These are phyloP conservation scores for Nakazawaea populi DNA, from an alignment of 805 yeast species.

Conservation along the genomic window DNA sequence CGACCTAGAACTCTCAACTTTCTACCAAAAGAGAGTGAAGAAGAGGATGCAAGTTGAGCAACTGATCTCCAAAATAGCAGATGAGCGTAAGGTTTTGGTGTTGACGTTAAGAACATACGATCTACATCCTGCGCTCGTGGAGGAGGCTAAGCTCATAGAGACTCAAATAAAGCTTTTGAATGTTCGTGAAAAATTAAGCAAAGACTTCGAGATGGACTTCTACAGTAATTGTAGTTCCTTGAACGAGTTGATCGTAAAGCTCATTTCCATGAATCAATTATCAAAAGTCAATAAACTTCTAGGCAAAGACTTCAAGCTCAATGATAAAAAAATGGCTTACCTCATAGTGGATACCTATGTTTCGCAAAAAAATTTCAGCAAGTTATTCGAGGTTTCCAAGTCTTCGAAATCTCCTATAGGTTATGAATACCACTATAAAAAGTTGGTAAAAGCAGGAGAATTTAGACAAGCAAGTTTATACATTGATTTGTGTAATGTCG, in stretches of 20 bases:
- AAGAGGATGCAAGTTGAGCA: constrained; percentile 12
- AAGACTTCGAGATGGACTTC: constrained; percentile 34
- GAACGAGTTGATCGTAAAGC: constrained; percentile 38
- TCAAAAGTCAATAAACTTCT: constrained; percentile 38
- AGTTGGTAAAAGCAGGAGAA: constrained; percentile 48
- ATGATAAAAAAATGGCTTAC: constrained; percentile 52
- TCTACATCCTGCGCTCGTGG: constrained; percentile 23
- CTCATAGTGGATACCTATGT: constrained; percentile 44
- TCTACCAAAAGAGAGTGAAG: neutral
- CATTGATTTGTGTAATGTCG: constrained; percentile 44
- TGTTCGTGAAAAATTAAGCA: constrained; percentile 38
- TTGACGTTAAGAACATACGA: constrained; percentile 23
- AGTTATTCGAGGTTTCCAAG: constrained; percentile 46
- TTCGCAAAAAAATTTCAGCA: constrained; percentile 45
- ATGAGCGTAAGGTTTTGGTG: constrained; percentile 19
- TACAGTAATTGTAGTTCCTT: constrained; percentile 31
- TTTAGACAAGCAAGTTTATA: constrained; percentile 55
- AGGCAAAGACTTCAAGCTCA: constrained; percentile 47
- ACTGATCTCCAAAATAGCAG: constrained; percentile 16
- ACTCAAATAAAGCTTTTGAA: constrained; percentile 38
- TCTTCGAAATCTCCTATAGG: constrained; percentile 65
- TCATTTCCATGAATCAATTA: constrained; percentile 44
- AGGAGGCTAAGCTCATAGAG: constrained; percentile 34
- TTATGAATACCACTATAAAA: constrained; percentile 55
- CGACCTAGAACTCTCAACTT: constrained; percentile 28